Evolutionary conservation across 306 rosid species (phyloP).

Genomic region (Crataegus laevigata): DNA sequence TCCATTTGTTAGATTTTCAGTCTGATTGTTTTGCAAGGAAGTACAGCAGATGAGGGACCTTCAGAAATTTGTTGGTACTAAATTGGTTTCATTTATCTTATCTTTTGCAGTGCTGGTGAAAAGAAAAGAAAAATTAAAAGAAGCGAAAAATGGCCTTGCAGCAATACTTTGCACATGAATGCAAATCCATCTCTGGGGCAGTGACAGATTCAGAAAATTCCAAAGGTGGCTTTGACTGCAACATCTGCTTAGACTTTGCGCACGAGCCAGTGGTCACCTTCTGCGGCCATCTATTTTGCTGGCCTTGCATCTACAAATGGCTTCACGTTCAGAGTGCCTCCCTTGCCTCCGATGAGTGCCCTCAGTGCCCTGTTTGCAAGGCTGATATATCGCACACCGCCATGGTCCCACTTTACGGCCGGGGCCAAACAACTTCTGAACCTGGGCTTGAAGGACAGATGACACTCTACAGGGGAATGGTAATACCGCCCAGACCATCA

Average conservation of each 20-base stretch:
- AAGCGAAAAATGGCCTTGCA: slow-evolving; percentile 50
- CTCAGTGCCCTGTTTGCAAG: slow-evolving; percentile 94
- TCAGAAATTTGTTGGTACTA: not conserved
- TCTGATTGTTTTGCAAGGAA: not conserved
- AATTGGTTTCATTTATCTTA: slow-evolving; percentile 14
- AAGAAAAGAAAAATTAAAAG: slow-evolving; percentile 2
- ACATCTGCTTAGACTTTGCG: slow-evolving; percentile 81
- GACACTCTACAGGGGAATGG: slow-evolving; percentile 23
- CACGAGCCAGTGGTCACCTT: slow-evolving; percentile 81
- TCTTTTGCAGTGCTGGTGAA: slow-evolving; percentile 23
- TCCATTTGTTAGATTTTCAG: not conserved
- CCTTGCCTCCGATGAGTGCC: slow-evolving; percentile 64
- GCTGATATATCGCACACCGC: slow-evolving; percentile 66
- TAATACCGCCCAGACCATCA: slow-evolving; percentile 73
- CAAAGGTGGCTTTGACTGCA: slow-evolving; percentile 69
- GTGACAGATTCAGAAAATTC: slow-evolving; percentile 37
- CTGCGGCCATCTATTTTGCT: slow-evolving; percentile 95
- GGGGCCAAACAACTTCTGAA: slow-evolving; percentile 43
- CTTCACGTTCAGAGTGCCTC: slow-evolving; percentile 71
- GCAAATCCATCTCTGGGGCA: slow-evolving; percentile 38
- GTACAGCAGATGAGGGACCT: not conserved
- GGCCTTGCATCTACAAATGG: slow-evolving; percentile 97
- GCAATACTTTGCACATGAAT: slow-evolving; percentile 39
- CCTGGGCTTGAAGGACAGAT: slow-evolving; percentile 20
- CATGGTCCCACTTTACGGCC: slow-evolving; percentile 81